Conservation (phyloP, 148 eudicot species). For the Beta vulgaris region DNA sequence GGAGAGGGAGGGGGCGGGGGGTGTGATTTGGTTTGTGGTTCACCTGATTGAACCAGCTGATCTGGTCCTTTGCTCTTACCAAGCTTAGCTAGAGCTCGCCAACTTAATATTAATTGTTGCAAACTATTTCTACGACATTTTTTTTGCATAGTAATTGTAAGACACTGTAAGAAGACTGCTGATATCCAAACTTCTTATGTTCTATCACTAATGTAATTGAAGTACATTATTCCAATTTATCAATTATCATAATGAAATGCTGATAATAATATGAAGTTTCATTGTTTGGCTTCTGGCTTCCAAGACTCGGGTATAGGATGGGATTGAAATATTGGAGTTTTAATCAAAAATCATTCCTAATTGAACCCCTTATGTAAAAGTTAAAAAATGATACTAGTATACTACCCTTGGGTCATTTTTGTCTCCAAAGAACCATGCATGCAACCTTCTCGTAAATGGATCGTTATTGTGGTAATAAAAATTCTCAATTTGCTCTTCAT, state of each 20-base stretch:
- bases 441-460: too few species aligned
- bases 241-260: too few species aligned
- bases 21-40: neutral
- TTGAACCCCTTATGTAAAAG: too few species aligned
- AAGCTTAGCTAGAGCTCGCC: neutral
- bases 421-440: too few species aligned
- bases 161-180: neutral
- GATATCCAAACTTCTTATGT: neutral
- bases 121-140: neutral
- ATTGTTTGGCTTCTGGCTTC: neutral
- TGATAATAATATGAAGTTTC: neutral
- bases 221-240: neutral
- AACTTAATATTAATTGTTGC: neutral
- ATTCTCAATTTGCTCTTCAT: too few species aligned
- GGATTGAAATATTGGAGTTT: neutral
- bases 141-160: neutral
- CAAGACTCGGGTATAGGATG: neutral
- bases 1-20: too few species aligned
- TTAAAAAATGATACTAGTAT: too few species aligned
- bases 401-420: too few species aligned
- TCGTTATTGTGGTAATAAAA: too few species aligned
- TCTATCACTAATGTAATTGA: neutral
- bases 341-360: too few species aligned
- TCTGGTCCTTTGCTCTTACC: neutral
- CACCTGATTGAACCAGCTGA: neutral